Conservation (phyloP, 2,329 filamentous ascomycete species). For the Colletotrichum agaves region DNA sequence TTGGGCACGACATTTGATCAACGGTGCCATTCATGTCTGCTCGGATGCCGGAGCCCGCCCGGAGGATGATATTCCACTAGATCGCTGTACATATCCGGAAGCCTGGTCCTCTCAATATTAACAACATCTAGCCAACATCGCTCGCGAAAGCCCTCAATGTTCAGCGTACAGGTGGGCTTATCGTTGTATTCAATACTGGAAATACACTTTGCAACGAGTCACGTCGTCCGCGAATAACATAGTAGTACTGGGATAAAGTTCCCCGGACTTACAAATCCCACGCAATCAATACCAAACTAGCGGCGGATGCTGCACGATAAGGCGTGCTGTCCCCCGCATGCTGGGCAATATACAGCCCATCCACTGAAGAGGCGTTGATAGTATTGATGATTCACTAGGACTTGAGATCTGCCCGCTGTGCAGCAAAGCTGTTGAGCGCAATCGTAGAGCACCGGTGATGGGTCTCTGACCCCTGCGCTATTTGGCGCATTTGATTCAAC, state of each 20-base stretch:
- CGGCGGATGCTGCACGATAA: conserved; percentile 37
- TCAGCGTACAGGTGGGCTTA: no score
- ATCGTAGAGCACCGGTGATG: neutral
- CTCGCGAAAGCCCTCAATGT: neutral
- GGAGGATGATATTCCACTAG: neutral
- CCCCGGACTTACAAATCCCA: neutral
- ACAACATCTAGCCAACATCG: neutral
- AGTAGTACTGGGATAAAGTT: neutral
- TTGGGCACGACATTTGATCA: neutral
- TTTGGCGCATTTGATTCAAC: neutral
- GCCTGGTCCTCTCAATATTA: neutral
- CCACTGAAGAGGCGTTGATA: conserved; percentile 36
- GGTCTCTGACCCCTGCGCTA: neutral
- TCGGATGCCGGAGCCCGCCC: neutral
- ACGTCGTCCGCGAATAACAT: no score
- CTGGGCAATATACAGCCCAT: conserved; percentile 31
- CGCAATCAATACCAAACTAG: conserved; percentile 43
- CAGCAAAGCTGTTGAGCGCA: neutral
- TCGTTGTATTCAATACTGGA: no score
- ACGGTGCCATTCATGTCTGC: neutral
- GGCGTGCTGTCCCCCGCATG: conserved; percentile 38
- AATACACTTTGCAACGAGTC: neutral
- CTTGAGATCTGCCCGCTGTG: conserved; percentile 27
- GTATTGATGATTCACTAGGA: conserved; percentile 35
- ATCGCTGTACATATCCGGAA: neutral